These are phyloP conservation scores for Magnusiomyces tetraspermus DNA, from an alignment of 1,139 yeast species.

Conservation along the genomic window DNA sequence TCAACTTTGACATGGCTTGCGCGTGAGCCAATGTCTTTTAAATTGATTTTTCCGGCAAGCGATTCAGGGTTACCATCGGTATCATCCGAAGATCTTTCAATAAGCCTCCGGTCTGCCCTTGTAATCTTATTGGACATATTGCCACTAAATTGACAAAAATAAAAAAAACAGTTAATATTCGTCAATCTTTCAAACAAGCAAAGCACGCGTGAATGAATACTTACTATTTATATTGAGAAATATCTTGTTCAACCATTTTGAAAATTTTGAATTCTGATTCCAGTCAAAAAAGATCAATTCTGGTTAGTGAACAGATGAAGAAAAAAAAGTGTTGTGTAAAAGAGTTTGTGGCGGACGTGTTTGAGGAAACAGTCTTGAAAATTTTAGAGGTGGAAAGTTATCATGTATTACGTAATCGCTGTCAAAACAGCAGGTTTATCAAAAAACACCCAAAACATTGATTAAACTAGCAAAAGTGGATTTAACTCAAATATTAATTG, in stretches of 20 bases:
- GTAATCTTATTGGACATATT: conserved; percentile 64
- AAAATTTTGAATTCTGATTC: too few species aligned
- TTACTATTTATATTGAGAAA: conserved; percentile 26
- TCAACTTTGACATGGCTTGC: conserved; percentile 26
- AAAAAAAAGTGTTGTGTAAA: too few species aligned
- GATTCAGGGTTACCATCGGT: conserved; percentile 59
- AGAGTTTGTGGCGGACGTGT: too few species aligned
- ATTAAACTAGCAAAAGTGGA: too few species aligned
- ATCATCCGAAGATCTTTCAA: conserved; percentile 38
- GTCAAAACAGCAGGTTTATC: too few species aligned
- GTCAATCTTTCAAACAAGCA: neutral
- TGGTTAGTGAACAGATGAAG: too few species aligned
- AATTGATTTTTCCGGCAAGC: conserved; percentile 53
- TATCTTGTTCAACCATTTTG: conserved; percentile 21
- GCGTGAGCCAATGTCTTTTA: conserved; percentile 61
- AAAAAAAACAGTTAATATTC: neutral
- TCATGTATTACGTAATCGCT: too few species aligned
- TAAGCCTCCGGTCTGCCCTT: conserved; percentile 44
- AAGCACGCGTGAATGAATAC: conserved; percentile 11
- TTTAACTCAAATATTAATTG: too few species aligned
- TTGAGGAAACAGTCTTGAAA: too few species aligned
- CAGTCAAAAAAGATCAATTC: too few species aligned
- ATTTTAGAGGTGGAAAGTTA: too few species aligned
- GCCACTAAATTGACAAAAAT: conserved; percentile 19
- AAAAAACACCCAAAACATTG: too few species aligned